Percentiles rank a stretch among this genome's conserved stretches.
phyloP scores from a whole-genome alignment of 179 eudicot genomes.

The Carnegiea gigantea region DNA sequence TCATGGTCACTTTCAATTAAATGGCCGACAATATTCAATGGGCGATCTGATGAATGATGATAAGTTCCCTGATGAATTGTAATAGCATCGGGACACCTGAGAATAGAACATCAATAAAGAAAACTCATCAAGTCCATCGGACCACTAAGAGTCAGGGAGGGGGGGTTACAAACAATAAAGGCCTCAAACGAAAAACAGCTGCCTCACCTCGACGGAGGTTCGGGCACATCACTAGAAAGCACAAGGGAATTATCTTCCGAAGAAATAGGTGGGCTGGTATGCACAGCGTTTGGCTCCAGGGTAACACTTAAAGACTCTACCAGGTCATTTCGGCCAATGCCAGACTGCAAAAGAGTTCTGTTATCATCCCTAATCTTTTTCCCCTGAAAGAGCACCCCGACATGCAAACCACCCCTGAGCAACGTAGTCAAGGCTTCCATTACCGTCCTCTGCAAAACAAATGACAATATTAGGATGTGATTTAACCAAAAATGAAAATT shows the following conservation, averaged over 20 bases:
- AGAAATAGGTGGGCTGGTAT: conserved; percentile 28
- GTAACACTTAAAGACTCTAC: conserved; percentile 73
- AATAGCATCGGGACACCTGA: conserved; percentile 49
- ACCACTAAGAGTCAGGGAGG: neutral
- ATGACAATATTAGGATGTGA: neutral
- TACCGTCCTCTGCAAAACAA: conserved; percentile 57
- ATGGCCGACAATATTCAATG: conserved; percentile 36
- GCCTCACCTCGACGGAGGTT: conserved; percentile 53
- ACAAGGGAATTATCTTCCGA: conserved; percentile 38
- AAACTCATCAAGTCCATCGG: conserved; percentile 12
- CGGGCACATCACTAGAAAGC: conserved; percentile 37
- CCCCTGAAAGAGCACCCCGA: conserved; percentile 80
- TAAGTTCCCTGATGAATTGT: conserved; percentile 33
- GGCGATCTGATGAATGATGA: conserved; percentile 31
- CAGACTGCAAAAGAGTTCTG: conserved; percentile 71
- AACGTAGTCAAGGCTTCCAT: conserved; percentile 82
- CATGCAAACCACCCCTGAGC: conserved; percentile 70
- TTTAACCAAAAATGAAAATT: neutral
- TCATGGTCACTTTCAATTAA: conserved; percentile 79
- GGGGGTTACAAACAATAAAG: too few relatives aligned
- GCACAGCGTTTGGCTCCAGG: conserved; percentile 63
- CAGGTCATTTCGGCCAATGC: conserved; percentile 64
- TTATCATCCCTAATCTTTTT: conserved; percentile 80
- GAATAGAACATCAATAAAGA: conserved; percentile 3
- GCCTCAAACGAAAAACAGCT: too few relatives aligned